phyloP scores from a whole-genome alignment of 2,329 filamentous ascomycete genomes.

The Verticillium isaacii region DNA sequence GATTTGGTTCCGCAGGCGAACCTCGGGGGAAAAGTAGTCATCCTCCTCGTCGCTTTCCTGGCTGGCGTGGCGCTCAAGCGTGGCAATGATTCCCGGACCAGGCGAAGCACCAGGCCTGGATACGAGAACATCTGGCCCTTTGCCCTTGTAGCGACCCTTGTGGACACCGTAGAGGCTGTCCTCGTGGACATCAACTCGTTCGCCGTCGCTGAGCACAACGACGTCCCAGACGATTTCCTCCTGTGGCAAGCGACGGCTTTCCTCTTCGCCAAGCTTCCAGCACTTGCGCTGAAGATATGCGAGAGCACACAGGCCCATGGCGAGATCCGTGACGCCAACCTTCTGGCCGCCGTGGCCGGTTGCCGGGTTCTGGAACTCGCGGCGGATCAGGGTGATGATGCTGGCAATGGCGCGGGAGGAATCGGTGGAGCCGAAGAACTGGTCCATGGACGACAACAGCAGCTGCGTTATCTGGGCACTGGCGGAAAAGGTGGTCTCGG shows the following conservation, averaged over 20 bases:
- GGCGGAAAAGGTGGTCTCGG: conserved; percentile 47
- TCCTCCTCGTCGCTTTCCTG: conserved; percentile 14
- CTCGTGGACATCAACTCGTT: conserved; percentile 49
- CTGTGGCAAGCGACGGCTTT: conserved; percentile 37
- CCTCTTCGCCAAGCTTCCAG: conserved; percentile 44
- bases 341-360: conserved; percentile 55
- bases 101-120: conserved; percentile 15
- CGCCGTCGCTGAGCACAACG: conserved; percentile 55
- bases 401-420: conserved; percentile 63
- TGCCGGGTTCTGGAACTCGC: conserved; percentile 60
- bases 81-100: conserved; percentile 24
- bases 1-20: conserved; percentile 47
- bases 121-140: conserved; percentile 13
- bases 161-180: conserved; percentile 27
- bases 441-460: conserved; percentile 54
- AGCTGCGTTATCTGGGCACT: conserved; percentile 54
- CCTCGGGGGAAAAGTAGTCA: conserved; percentile 33
- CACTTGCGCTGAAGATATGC: conserved; percentile 58
- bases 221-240: conserved; percentile 64
- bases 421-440: conserved; percentile 64
- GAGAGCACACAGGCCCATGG: conserved; percentile 55
- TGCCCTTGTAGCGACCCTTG: conserved; percentile 16
- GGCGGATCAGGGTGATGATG: conserved; percentile 58
- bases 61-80: conserved; percentile 27
- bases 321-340: conserved; percentile 56